phyloP scores from a whole-genome alignment of 257 asterid species.

The Gynochthodes officinalis region DNA sequence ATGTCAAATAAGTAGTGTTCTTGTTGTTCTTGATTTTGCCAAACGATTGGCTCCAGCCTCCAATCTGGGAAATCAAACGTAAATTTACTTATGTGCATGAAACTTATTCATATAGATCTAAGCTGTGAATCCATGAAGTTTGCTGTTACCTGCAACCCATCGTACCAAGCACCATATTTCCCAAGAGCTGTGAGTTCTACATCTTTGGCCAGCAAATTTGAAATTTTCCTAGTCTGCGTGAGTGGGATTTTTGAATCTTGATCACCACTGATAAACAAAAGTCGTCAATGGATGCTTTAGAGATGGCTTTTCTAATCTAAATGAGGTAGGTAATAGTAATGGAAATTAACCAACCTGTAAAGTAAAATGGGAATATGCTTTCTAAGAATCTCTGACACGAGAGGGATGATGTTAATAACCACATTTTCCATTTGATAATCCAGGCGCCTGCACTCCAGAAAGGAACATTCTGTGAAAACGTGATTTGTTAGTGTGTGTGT shows the following conservation, averaged over 20 bases:
- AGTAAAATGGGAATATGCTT: slow-evolving; percentile 20
- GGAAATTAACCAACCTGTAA: slow-evolving; percentile 31
- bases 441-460: slow-evolving; percentile 17
- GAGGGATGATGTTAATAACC: slow-evolving; percentile 16
- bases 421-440: background rate
- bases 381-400: slow-evolving; percentile 21
- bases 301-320: no score
- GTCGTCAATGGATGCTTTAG: background rate
- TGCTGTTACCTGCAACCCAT: slow-evolving; percentile 34
- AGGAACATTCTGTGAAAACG: background rate
- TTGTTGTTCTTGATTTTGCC: slow-evolving; percentile 9
- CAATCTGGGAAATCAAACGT: slow-evolving; percentile 10
- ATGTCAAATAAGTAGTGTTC: slow-evolving; percentile 21
- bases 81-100: no score
- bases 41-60: slow-evolving; percentile 26
- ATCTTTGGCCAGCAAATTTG: slow-evolving; percentile 19
- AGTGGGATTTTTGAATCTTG: slow-evolving; percentile 31
- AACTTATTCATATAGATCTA: background rate
- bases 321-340: no score
- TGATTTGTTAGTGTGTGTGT: no score
- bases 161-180: slow-evolving; percentile 32
- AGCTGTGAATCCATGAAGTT: no score
- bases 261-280: slow-evolving; percentile 22
- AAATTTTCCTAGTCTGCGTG: slow-evolving; percentile 24
- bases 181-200: slow-evolving; percentile 15